phyloP scores from a whole-genome alignment of 1,284 basidiomycete species.

The Naganishia cerealis region DNA sequence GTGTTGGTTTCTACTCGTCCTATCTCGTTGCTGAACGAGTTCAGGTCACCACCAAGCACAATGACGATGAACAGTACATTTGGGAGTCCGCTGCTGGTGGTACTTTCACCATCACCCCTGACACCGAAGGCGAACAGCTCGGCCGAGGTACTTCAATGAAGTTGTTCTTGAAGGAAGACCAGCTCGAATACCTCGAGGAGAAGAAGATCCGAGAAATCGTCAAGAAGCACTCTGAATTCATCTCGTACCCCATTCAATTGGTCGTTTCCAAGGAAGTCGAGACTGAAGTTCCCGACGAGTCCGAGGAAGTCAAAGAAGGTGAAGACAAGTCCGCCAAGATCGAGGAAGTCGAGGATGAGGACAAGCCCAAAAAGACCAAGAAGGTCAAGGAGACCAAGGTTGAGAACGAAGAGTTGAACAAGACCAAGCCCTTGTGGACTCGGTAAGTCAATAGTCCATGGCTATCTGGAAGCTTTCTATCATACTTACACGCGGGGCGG shows the following conservation, averaged over 20 bases:
- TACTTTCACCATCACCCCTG: constrained; percentile 97
- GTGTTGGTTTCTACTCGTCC: constrained; percentile 88
- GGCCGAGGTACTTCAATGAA: constrained; percentile 95
- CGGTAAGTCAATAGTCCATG: constrained; percentile 50
- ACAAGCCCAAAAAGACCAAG: constrained; percentile 92
- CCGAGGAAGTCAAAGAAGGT: constrained; percentile 65
- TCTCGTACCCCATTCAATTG: constrained; percentile 99
- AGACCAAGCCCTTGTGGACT: constrained; percentile 99
- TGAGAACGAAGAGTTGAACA: constrained; percentile 98
- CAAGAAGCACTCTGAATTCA: constrained; percentile 99
- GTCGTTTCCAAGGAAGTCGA: constrained; percentile 99
- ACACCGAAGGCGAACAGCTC: constrained; percentile 82
- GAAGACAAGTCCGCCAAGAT: constrained; percentile 72
- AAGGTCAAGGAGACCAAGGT: constrained; percentile 89
- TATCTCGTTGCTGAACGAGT: constrained; percentile 99
- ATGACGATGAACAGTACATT: constrained; percentile 99
- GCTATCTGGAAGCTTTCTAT: background rate
- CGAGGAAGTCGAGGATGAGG: constrained; percentile 76
- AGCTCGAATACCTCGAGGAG: constrained; percentile 98
- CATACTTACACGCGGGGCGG: background rate
- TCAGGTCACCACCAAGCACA: constrained; percentile 98
- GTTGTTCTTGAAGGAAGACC: constrained; percentile 97
- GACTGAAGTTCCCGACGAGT: constrained; percentile 86
- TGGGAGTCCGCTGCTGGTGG: constrained; percentile 99
- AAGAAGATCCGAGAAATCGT: constrained; percentile 99